A percentile compares a stretch with the other conserved stretches of the same genome.
Evolutionary conservation across 768 basidiomycete genomes (phyloP).

Genomic region (Collybia sp.): DNA sequence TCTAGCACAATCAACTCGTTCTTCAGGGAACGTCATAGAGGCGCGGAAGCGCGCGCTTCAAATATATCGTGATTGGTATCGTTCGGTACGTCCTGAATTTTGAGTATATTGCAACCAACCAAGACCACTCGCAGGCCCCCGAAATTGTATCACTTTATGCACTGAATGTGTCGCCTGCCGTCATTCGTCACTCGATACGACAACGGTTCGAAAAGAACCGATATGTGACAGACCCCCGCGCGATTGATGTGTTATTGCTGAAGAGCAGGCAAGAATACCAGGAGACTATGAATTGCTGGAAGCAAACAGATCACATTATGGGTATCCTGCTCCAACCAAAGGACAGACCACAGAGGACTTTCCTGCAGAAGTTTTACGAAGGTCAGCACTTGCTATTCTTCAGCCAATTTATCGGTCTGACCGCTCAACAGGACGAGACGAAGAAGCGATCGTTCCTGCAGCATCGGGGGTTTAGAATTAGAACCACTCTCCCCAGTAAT

Average conservation of each 20-base stretch:
- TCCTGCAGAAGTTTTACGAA: slow-evolving; percentile 82
- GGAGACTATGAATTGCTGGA: slow-evolving; percentile 94
- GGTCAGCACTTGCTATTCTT: slow-evolving; percentile 40
- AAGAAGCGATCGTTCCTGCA: slow-evolving; percentile 66
- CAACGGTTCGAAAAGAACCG: slow-evolving; percentile 85
- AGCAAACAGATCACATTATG: slow-evolving; percentile 76
- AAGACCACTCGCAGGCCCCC: slow-evolving; percentile 60
- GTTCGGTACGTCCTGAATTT: slow-evolving; percentile 57
- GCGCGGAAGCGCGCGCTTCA: slow-evolving; percentile 65
- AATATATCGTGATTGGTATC: slow-evolving; percentile 92
- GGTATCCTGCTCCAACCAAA: slow-evolving; percentile 58
- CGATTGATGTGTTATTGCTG: slow-evolving; percentile 81
- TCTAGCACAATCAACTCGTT: slow-evolving; percentile 64
- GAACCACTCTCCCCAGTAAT: neutral
- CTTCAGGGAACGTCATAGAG: slow-evolving; percentile 53
- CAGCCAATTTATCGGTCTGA: neutral
- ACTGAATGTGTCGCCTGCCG: slow-evolving; percentile 71
- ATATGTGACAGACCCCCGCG: slow-evolving; percentile 72
- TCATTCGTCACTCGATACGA: slow-evolving; percentile 78
- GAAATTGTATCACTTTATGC: slow-evolving; percentile 83
- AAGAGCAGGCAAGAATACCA: slow-evolving; percentile 88
- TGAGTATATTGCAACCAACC: slow-evolving; percentile 4
- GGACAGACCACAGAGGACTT: slow-evolving; percentile 45
- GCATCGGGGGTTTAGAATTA: slow-evolving; percentile 44
- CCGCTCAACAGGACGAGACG: slow-evolving; percentile 58